Conservation (phyloP, 2,329 filamentous ascomycete species). For the Botrytis squamosa region DNA sequence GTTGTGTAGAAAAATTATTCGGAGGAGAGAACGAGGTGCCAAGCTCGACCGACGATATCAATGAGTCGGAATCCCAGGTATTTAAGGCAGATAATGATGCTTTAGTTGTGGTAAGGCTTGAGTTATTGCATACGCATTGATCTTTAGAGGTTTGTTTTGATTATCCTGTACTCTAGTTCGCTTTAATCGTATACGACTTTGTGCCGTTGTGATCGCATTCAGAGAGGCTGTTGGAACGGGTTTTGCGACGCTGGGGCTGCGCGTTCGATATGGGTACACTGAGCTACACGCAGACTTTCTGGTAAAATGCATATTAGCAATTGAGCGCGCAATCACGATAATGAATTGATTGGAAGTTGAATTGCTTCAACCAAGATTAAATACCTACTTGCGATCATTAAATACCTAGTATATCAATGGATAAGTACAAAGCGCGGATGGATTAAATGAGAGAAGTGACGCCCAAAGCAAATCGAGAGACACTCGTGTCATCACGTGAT, state of each 20-base stretch:
- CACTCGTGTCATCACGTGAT: not conserved
- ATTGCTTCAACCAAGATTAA: not conserved
- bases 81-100: not conserved
- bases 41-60: not conserved
- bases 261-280: not conserved
- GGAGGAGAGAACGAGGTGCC: not conserved
- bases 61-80: not conserved
- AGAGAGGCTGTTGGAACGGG: not conserved
- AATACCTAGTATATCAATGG: not conserved
- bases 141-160: not conserved
- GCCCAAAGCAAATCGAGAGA: not conserved
- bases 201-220: not conserved
- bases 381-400: not conserved
- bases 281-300: not conserved
- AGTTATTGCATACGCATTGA: not conserved
- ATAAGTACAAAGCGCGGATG: not conserved
- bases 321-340: not conserved
- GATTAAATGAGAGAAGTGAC: not conserved
- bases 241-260: not conserved
- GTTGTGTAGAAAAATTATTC: not conserved
- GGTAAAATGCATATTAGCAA: not conserved
- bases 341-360: not conserved
- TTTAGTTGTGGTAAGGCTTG: not conserved
- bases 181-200: not conserved
- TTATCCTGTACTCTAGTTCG: not conserved